Base-by-base conservation (phyloP, 106 monocot genomes). In the Phalaenopsis aphrodite region DNA sequence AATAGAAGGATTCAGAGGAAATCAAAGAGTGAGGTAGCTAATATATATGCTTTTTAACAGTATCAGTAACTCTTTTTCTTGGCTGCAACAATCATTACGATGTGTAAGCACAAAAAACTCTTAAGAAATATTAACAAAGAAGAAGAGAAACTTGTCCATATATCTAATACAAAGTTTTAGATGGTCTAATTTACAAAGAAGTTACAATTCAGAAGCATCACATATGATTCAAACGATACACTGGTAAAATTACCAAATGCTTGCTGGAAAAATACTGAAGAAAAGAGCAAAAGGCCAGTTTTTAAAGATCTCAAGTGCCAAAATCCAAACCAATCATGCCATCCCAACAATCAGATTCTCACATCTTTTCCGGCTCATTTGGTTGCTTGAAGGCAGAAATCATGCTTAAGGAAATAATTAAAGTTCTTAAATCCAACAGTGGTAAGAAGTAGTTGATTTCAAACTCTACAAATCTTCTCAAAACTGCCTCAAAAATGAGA, bases 21-120 rank as follows among this genome's bases (percentile, higher is more conserved):
- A 61, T 61, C 1, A 4, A 56, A 17, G 15, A 56, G 2, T 8
- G 14, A 10, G 24, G 66, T 21, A 24, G n/a, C 24, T 23, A 30
- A 66, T 47, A 41, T 75, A 72, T 37, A 39, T 75, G 30, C 41
- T 56, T 45, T 41, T 45, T 9, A 82, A 61, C 11, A 37, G 38
- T 39, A 64, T 21, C 61, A 77, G 61, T 19, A 82, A 38, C 76
- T 52, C 76, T 47, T 42, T 43, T 47, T n/a, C 52, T 69, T 43
- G 42, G 66, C 55, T 38, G 39, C 30, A 46, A 56, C 1, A 61
- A 61, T 1, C 61, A 61, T 5, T 21, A 61, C n/a, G 1, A 52
- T 52, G 12, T 52, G 52, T 15, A 17, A 41, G 14, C 71, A 71
- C n/a, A 71, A 71, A 39, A 30, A 7, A 41, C 30, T 9, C 23